Conservation (phyloP, 169 alveolate genomes). For the Cyclospora cayetanensis region DNA sequence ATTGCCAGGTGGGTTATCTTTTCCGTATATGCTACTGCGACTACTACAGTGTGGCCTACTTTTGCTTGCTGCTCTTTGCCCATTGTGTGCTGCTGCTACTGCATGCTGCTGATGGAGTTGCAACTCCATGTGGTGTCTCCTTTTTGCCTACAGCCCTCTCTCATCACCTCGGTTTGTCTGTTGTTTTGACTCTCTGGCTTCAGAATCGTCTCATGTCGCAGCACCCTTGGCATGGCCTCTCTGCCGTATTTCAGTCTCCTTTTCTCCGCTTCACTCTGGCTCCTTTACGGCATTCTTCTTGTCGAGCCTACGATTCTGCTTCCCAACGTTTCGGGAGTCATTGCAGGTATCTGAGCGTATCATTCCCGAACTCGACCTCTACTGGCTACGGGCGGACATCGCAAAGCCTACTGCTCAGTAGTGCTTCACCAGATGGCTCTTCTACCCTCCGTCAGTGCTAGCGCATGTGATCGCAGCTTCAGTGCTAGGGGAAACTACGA, state of each 20-base stretch:
- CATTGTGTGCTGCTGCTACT: background rate
- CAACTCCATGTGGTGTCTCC: background rate
- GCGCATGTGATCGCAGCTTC: too few relatives aligned
- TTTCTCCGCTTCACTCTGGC: constrained; percentile 63
- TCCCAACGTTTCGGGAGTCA: constrained; percentile 55
- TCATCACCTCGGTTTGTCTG: background rate
- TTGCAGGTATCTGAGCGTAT: constrained; percentile 51
- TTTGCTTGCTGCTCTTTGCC: background rate
- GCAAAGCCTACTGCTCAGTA: too few relatives aligned
- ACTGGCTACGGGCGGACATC: too few relatives aligned
- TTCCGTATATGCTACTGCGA: background rate
- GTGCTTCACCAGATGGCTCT: too few relatives aligned
- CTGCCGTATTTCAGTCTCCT: constrained; percentile 55
- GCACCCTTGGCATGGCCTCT: constrained; percentile 27
- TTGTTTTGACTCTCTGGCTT: background rate
- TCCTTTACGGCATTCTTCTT: constrained; percentile 33
- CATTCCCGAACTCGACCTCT: too few relatives aligned
- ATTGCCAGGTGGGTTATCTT: constrained; percentile 1
- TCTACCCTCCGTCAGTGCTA: too few relatives aligned
- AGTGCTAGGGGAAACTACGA: too few relatives aligned
- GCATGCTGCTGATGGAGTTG: background rate
- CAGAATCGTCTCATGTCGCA: constrained; percentile 37
- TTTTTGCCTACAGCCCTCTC: background rate
- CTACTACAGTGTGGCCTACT: background rate
- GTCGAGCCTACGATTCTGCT: constrained; percentile 53